Evolutionary conservation across 1,284 basidiomycete genomes (phyloP).

Genomic region (Trichosporon asahii): DNA sequence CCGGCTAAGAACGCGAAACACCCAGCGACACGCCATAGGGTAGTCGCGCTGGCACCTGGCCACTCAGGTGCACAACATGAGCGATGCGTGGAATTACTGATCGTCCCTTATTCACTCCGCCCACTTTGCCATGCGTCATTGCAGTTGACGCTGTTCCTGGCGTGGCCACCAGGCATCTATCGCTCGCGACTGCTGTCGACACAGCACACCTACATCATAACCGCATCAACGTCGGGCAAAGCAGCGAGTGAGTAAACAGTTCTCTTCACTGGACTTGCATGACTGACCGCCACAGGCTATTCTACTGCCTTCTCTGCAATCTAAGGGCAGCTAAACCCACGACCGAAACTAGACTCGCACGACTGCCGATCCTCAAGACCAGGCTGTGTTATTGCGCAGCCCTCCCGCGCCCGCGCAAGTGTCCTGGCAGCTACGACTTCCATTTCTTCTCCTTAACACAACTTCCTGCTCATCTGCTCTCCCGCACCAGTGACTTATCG

Average conservation of each 20-base stretch:
- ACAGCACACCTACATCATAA: not conserved
- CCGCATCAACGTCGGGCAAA: not conserved
- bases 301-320: too few relatives aligned
- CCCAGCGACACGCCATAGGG: not conserved
- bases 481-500: too few relatives aligned
- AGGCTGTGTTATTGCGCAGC: not conserved
- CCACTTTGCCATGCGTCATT: conserved; percentile 6
- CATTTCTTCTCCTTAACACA: not conserved
- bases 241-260: not conserved
- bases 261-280: not conserved
- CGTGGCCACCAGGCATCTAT: not conserved
- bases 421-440: not conserved
- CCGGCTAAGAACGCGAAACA: not conserved
- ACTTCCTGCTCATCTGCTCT: too few relatives aligned
- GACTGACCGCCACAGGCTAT: not conserved
- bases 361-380: not conserved
- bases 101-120: conserved; percentile 2
- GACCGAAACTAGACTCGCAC: not conserved
- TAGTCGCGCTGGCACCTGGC: not conserved
- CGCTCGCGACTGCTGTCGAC: not conserved
- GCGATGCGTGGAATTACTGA: not conserved
- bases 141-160: too few relatives aligned
- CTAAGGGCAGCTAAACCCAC: too few relatives aligned
- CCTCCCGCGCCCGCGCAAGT: not conserved
- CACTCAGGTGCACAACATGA: not conserved